These are phyloP conservation scores for Fusarium scirpi DNA, from an alignment of 2,329 filamentous ascomycete species.

Conservation along the genomic window DNA sequence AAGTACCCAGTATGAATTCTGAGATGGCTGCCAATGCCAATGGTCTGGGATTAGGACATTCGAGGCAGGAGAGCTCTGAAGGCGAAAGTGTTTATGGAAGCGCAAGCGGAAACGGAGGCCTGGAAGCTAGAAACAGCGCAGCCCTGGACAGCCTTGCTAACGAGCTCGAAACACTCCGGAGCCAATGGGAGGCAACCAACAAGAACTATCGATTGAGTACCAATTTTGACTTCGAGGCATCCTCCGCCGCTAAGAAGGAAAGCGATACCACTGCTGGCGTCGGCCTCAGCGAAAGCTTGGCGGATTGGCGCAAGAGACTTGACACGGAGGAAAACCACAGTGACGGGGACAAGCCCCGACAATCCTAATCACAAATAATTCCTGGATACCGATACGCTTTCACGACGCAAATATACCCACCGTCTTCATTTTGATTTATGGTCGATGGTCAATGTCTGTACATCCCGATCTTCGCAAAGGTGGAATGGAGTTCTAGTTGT, in stretches of 20 bases:
- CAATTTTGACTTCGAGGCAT: conserved; percentile 84
- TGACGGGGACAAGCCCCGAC: conserved; percentile 48
- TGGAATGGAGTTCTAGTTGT: conserved; percentile 47
- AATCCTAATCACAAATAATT: conserved; percentile 40
- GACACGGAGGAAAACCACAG: conserved; percentile 64
- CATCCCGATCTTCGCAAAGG: conserved; percentile 44
- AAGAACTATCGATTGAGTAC: conserved; percentile 93
- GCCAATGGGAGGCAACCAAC: conserved; percentile 95
- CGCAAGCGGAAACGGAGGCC: conserved; percentile 44
- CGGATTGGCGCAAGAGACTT: conserved; percentile 83
- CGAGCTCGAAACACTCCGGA: conserved; percentile 90
- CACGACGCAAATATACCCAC: conserved; percentile 52
- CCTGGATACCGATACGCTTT: conserved; percentile 48
- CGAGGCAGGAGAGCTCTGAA: conserved; percentile 68
- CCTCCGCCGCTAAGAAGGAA: conserved; percentile 55
- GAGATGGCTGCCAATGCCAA: conserved; percentile 55
- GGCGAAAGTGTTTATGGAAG: conserved; percentile 72
- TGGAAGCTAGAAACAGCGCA: conserved; percentile 67
- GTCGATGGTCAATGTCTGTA: conserved; percentile 43
- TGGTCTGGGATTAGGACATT: conserved; percentile 57
- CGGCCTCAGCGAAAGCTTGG: conserved; percentile 76
- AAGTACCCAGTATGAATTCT: conserved; percentile 64
- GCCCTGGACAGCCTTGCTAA: conserved; percentile 91
- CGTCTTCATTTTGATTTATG: conserved; percentile 42
- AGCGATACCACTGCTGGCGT: conserved; percentile 56